Base-by-base conservation (phyloP, 225 moss, liverwort and hornwort species). In the Marchantia polymorpha region DNA sequence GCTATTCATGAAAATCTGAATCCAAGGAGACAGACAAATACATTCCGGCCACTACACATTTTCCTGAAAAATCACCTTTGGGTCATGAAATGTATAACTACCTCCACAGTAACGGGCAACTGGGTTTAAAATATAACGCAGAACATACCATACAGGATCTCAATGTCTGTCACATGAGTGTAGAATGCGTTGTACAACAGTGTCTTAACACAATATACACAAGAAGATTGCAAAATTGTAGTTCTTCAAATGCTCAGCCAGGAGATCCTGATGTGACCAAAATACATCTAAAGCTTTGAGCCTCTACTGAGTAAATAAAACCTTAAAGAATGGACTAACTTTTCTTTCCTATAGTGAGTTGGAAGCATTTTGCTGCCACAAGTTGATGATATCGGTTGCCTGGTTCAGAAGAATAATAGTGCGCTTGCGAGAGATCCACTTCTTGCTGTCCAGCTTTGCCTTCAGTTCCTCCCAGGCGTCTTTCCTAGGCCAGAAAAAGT, bases 401-500 rank as follows among this genome's bases (percentile, higher is more conserved):
- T 99, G 94, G 80, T 95, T 95, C 77, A 99, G 91, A 83, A 99
- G 87, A 81, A 95, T 93, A 53, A 99, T 99, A 30, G 97, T 94
- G 69, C 94, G 84, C 85, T 99, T 99, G 64, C 91, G 85, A 39
- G 94, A 99, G 68, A 99, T 95, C 97, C 97, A 99, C 64, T 87
- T 90, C 87, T 99, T 99, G 90, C 93, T 93, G 78, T 94, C 97
- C 55, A 99, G 81, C 86, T 99, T 99, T 2, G 94, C 84, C 80
- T 94, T 95, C 27, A 99, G 87, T 70, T 99, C 92, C 81, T 99
- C 97, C 97, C 94, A 95, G 13, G 97, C 94, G 83, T 95, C 97
- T 82, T 95, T 99, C 81, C 94, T 92, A 20, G 97, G 97, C 97
- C 97, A 99, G 72, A 99, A 95, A 86, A 90, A 99, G 89, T 93